phyloP scores from a whole-genome alignment of 257 asterid species.

The Coffea eugenioides region DNA sequence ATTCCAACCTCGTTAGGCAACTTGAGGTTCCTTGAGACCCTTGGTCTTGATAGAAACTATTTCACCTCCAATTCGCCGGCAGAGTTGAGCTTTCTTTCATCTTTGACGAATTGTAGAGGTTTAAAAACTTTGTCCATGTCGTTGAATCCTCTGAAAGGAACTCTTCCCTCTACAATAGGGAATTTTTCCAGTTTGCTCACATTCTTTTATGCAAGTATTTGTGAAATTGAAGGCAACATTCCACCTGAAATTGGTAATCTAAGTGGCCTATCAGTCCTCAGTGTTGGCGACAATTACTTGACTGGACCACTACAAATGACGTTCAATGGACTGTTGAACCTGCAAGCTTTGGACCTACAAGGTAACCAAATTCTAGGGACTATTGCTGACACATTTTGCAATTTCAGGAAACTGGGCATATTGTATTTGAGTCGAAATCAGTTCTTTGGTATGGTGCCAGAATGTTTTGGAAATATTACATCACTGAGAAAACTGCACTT shows the following conservation, averaged over 20 bases:
- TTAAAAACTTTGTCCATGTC: conserved; percentile 3
- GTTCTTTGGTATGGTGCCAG: neutral
- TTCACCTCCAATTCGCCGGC: conserved; percentile 15
- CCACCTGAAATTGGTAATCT: conserved; percentile 35
- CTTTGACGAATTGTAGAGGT: conserved; percentile 22
- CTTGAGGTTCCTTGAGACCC: conserved; percentile 20
- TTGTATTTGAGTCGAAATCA: neutral
- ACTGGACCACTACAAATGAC: conserved; percentile 18
- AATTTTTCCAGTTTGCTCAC: conserved; percentile 26
- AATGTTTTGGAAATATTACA: conserved; percentile 13
- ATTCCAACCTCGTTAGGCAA: conserved; percentile 37
- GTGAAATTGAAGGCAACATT: conserved; percentile 20
- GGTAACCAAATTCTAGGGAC: conserved; percentile 14
- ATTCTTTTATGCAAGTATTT: neutral
- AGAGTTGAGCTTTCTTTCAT: conserved; percentile 18
- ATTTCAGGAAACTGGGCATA: neutral
- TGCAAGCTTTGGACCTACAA: conserved; percentile 2
- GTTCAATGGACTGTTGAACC: conserved; percentile 2
- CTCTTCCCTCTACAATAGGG: conserved; percentile 29
- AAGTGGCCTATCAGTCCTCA: conserved; percentile 13
- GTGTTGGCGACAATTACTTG: conserved; percentile 11
- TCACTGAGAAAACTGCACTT: neutral
- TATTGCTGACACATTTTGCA: neutral
- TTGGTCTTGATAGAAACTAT: conserved; percentile 24
- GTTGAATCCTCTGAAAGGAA: conserved; percentile 22